phyloP scores from a whole-genome alignment of 2,329 filamentous ascomycete genomes.

The Metarhizium album region DNA sequence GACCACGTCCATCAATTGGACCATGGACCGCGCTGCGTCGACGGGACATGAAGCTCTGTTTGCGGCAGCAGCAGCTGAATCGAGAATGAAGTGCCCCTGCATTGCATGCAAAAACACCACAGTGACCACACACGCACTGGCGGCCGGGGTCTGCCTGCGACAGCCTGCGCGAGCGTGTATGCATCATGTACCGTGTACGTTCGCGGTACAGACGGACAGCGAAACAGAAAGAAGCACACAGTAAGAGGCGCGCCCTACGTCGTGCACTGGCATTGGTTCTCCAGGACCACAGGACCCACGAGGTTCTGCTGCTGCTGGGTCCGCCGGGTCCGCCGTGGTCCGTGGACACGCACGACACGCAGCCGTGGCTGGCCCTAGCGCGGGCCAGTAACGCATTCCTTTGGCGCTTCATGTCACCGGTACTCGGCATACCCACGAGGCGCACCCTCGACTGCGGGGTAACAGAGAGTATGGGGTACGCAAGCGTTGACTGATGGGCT shows the following conservation, averaged over 20 bases:
- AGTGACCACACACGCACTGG: neutral
- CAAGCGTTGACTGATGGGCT: neutral
- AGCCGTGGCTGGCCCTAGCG: too few relatives aligned
- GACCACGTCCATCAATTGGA: too few relatives aligned
- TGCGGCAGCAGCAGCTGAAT: neutral
- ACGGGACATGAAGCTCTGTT: neutral
- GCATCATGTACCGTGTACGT: too few relatives aligned
- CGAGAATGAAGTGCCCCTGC: neutral
- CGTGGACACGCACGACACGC: too few relatives aligned
- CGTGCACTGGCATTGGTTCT: too few relatives aligned
- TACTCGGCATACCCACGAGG: slow-evolving; percentile 6
- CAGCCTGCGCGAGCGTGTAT: neutral
- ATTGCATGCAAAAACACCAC: neutral
- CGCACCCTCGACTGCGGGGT: slow-evolving; percentile 12
- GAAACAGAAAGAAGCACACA: too few relatives aligned
- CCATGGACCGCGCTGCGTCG: neutral
- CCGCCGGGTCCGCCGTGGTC: too few relatives aligned
- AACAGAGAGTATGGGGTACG: slow-evolving; percentile 11
- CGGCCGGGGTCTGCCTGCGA: neutral
- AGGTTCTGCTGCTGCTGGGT: too few relatives aligned
- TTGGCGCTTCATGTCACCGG: slow-evolving; percentile 6
- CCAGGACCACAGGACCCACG: too few relatives aligned
- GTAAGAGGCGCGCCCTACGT: too few relatives aligned
- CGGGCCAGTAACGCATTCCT: too few relatives aligned
- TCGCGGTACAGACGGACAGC: too few relatives aligned